phyloP scores from a whole-genome alignment of 73 alveolate genomes.

The Symbiodinium pilosum region DNA sequence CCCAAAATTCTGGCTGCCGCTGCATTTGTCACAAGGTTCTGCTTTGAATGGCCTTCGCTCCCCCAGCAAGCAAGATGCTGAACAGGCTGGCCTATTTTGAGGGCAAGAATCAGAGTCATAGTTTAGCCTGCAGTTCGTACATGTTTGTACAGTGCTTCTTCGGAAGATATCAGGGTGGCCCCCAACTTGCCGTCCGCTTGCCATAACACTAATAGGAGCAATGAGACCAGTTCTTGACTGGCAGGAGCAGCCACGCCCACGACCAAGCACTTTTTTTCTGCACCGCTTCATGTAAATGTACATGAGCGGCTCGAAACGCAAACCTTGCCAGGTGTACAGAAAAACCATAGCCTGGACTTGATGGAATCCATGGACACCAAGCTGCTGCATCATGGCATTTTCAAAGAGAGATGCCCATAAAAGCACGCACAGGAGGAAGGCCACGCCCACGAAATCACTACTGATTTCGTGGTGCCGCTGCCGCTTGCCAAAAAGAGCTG shows the following conservation, averaged over 20 bases:
- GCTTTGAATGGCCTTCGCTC: constrained; percentile 16
- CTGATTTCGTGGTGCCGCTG: constrained; percentile 79
- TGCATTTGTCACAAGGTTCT: too few relatives aligned
- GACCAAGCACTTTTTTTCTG: neutral
- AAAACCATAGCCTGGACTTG: constrained; percentile 14
- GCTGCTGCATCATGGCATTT: neutral
- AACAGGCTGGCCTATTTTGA: neutral
- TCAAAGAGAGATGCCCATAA: neutral
- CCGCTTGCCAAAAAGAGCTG: too few relatives aligned
- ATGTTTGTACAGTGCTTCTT: too few relatives aligned
- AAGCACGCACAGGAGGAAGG: constrained; percentile 57
- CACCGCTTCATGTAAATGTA: too few relatives aligned
- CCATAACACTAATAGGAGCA: too few relatives aligned
- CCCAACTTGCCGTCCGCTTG: too few relatives aligned
- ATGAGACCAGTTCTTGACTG: too few relatives aligned
- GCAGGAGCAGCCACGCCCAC: neutral
- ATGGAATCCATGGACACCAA: constrained; percentile 64
- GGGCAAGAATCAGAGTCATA: too few relatives aligned
- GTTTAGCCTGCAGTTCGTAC: too few relatives aligned
- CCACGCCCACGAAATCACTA: constrained; percentile 78
- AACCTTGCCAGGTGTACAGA: neutral
- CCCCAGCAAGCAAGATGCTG: constrained; percentile 22
- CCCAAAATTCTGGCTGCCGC: too few relatives aligned
- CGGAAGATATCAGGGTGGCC: too few relatives aligned
- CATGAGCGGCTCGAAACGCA: too few relatives aligned